phyloP scores from a whole-genome alignment of 2,329 filamentous ascomycete genomes.

The Dactylonectria macrodidyma region DNA sequence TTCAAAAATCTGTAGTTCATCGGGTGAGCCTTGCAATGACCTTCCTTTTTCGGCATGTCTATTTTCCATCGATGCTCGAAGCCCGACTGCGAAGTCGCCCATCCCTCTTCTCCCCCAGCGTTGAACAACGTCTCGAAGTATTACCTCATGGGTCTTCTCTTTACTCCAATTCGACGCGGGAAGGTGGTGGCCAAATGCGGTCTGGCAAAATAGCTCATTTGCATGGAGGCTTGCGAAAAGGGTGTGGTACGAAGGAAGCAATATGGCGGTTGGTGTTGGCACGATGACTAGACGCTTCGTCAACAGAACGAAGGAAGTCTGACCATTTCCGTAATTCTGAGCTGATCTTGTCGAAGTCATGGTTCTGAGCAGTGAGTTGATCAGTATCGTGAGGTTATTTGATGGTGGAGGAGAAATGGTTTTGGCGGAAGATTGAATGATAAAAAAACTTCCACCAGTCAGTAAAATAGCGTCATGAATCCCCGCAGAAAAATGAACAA shows the following conservation, averaged over 20 bases:
- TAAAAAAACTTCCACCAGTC: too few species aligned
- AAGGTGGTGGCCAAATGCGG: slow-evolving; percentile 32
- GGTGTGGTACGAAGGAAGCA: slow-evolving; percentile 23
- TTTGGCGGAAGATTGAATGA: too few species aligned
- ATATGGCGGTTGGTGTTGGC: slow-evolving; percentile 33
- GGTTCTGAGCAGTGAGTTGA: too few species aligned
- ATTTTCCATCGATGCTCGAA: slow-evolving; percentile 6
- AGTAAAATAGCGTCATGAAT: too few species aligned
- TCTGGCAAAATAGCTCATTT: slow-evolving; percentile 31
- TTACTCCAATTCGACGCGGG: slow-evolving; percentile 27
- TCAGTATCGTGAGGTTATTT: too few species aligned
- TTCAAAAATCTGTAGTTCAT: slow-evolving; percentile 13
- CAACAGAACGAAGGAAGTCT: neutral
- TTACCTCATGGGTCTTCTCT: slow-evolving; percentile 26
- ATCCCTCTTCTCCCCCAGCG: slow-evolving; percentile 34
- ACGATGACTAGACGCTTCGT: slow-evolving; percentile 29
- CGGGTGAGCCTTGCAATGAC: neutral
- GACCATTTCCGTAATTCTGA: neutral
- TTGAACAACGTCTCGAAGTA: slow-evolving; percentile 23
- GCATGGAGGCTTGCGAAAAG: slow-evolving; percentile 33
- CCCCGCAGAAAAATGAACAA: too few species aligned
- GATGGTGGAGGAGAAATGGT: too few species aligned
- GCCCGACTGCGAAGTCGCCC: slow-evolving; percentile 40
- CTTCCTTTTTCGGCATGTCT: neutral
- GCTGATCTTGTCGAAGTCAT: too few species aligned